A percentile compares a stretch with the other conserved stretches of the same genome.
phyloP scores from a whole-genome alignment of 768 basidiomycete species.

The Dictyophora rubrovolvata region DNA sequence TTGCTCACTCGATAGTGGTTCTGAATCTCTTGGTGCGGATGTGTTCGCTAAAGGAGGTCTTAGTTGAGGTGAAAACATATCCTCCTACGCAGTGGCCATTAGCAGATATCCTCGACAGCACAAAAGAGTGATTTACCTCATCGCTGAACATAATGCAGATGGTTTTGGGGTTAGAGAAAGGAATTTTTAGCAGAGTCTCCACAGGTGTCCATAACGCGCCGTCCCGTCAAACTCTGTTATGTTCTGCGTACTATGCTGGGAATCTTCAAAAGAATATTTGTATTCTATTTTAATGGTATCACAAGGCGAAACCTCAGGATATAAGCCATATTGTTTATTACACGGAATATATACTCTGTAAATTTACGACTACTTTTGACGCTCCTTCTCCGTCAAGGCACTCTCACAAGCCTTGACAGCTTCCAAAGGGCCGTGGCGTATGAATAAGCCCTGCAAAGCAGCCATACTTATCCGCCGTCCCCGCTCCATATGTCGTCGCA shows the following conservation, averaged over 20 bases:
- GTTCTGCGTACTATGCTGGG: too few species aligned
- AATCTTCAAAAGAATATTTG: too few species aligned
- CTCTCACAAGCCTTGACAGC: slow-evolving; percentile 44
- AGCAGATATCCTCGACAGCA: too few species aligned
- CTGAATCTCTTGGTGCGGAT: slow-evolving; percentile 43
- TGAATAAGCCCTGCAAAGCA: slow-evolving; percentile 89
- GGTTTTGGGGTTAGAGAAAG: too few species aligned
- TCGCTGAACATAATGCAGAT: not conserved
- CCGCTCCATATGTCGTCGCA: slow-evolving; percentile 39
- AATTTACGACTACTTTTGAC: not conserved
- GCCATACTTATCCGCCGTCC: slow-evolving; percentile 86
- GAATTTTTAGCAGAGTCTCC: not conserved
- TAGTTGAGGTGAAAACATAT: slow-evolving; percentile 20
- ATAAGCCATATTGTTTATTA: too few species aligned
- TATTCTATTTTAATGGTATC: too few species aligned
- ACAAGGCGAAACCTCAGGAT: too few species aligned
- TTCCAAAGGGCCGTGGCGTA: slow-evolving; percentile 52
- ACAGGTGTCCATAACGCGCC: not conserved
- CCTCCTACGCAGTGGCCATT: not conserved
- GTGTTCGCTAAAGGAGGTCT: slow-evolving; percentile 45
- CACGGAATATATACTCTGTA: too few species aligned
- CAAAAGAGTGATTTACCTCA: not conserved
- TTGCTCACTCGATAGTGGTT: slow-evolving; percentile 38
- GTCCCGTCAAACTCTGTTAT: too few species aligned
- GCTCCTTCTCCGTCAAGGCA: not conserved